These are phyloP conservation scores for Talaromyces trachyspermus DNA, from an alignment of 495 filamentous ascomycete genomes.

Conservation along the genomic window DNA sequence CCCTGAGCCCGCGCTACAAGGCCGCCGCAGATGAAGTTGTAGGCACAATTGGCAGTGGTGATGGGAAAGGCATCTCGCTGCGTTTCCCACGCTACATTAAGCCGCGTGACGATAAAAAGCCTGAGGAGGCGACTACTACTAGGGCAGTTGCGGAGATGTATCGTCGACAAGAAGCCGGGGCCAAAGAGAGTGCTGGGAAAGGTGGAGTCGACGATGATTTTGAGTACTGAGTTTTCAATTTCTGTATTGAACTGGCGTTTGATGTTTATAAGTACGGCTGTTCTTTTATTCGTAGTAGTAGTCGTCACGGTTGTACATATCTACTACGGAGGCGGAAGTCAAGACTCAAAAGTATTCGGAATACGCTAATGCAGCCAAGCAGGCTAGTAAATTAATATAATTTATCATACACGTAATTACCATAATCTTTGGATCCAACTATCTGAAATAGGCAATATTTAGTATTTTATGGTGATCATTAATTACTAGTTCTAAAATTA, in stretches of 20 bases:
- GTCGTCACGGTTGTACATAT: no score
- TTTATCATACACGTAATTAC: no score
- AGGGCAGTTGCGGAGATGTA: slow-evolving; percentile 94
- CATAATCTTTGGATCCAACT: no score
- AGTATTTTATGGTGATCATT: no score
- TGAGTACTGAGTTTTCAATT: slow-evolving; percentile 60
- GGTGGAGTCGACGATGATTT: slow-evolving; percentile 94
- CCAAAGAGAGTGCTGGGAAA: slow-evolving; percentile 56
- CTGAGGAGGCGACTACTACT: slow-evolving; percentile 79
- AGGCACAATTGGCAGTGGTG: slow-evolving; percentile 45
- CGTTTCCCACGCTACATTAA: slow-evolving; percentile 91
- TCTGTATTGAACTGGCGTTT: background rate
- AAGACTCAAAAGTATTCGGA: no score
- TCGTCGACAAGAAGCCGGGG: slow-evolving; percentile 80
- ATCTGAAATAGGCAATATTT: no score
- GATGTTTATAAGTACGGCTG: background rate
- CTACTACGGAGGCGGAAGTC: no score
- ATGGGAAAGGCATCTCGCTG: slow-evolving; percentile 75
- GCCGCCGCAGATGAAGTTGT: slow-evolving; percentile 59
- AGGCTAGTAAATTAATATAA: no score
- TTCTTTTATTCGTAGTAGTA: no score
- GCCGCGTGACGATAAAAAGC: slow-evolving; percentile 85
- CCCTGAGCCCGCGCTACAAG: slow-evolving; percentile 84
- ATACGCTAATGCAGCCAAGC: no score
- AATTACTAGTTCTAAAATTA: no score